Evolutionary conservation across 2,329 filamentous ascomycete genomes (phyloP), one percentile per base, ranked within the genome.

Genomic region (Gnomoniopsis sp.): DNA sequence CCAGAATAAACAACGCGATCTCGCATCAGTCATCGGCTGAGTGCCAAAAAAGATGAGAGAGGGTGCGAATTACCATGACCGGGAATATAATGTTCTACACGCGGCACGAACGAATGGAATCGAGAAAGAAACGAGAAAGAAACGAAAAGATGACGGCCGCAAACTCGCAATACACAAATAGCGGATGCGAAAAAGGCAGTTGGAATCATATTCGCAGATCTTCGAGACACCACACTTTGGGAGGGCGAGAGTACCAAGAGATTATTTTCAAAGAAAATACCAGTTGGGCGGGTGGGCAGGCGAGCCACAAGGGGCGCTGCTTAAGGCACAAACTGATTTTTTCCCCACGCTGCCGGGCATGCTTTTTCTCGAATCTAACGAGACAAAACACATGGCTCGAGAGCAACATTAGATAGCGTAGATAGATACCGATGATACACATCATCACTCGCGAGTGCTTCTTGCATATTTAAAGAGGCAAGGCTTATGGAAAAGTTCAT

Each of bases 341-440:
- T 41, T 41, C 4, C 48, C 12, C 36, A 56, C 30, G 34, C 17
- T 17, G 47, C 15, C 34, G 47, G 36, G 23, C 53, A 36, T 57
- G 49, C 52, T n/a, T 48, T n/a, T 30, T 41, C 17, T 46, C 51
- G 26, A 30, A 30, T 23, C 43, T 43, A 12, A 15, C 10, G 26
- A 15, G 38, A 34, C 21, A 53, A 38, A n/a, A 49, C 17, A 41
- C 55, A 44, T 17, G 21, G 48, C 48, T 44, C 36, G 26, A 58
- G 26, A 36, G 17, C 52, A 26, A 44, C 19, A 41, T 59, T 61
- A 61, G 59, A 61, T 61, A 61, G 59, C 55, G 55, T 61, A 61
- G 59, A 58, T 61, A 61, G 59, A 61, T 61, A 61, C 55, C 59
- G 59, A 48, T 61, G 59, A 61, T 61, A 49, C 59, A 58, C 59